Evolutionary conservation across 2,329 filamentous ascomycete genomes (phyloP).

Genomic region (Aspergillus pseudoviridinutans): DNA sequence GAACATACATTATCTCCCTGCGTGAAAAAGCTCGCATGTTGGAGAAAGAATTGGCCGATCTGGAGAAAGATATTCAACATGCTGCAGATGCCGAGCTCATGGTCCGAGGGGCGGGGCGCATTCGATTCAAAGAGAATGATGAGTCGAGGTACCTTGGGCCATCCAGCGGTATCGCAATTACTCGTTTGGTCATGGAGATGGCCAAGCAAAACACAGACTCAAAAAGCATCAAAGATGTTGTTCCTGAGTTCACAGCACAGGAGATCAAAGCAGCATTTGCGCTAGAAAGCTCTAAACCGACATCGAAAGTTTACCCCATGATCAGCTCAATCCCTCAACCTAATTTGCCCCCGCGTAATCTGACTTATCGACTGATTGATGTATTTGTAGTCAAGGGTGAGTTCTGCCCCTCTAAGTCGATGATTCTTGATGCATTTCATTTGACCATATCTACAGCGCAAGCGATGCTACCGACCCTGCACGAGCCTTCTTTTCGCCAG

Average conservation of each 20-base stretch:
- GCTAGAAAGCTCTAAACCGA: conserved; percentile 62
- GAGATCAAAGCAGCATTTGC: conserved; percentile 65
- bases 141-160: conserved; percentile 89
- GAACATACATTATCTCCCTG: conserved; percentile 87
- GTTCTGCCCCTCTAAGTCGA: conserved; percentile 15
- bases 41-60: conserved; percentile 74
- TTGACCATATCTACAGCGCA: conserved; percentile 58
- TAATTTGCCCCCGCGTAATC: conserved; percentile 66
- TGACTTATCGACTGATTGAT: conserved; percentile 76
- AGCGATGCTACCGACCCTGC: conserved; percentile 79
- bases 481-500: conserved; percentile 72
- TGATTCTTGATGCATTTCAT: background rate
- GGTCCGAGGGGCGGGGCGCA: conserved; percentile 78
- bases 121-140: conserved; percentile 78
- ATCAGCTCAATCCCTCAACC: conserved; percentile 79
- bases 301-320: conserved; percentile 81
- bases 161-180: conserved; percentile 94
- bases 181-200: conserved; percentile 90
- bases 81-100: conserved; percentile 75
- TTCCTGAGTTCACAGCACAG: conserved; percentile 68
- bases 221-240: conserved; percentile 85
- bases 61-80: conserved; percentile 71
- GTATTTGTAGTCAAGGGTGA: conserved; percentile 81
- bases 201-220: conserved; percentile 90
- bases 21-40: conserved; percentile 80